These are phyloP conservation scores for Pseudozyma pruni DNA, from an alignment of 1,284 basidiomycete species.

Conservation along the genomic window DNA sequence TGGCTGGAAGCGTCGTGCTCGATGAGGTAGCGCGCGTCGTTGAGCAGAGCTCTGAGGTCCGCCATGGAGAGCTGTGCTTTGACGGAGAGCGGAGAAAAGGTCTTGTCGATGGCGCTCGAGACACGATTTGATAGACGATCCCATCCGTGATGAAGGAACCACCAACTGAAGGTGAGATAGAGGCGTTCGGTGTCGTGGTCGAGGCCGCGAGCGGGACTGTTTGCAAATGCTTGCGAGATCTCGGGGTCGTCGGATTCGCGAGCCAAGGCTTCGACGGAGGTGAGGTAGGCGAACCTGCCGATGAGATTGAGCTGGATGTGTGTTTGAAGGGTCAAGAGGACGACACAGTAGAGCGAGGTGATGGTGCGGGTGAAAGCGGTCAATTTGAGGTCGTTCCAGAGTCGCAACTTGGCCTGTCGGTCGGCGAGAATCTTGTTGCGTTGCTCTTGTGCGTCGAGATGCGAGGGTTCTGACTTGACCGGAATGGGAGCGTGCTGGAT, in stretches of 20 bases:
- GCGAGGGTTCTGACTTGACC: constrained; percentile 9
- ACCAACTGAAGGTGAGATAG: constrained; percentile 88
- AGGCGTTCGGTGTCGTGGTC: constrained; percentile 76
- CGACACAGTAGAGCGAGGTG: constrained; percentile 82
- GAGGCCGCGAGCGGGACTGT: constrained; percentile 23
- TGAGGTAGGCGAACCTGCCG: constrained; percentile 82
- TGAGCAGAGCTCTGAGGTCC: constrained; percentile 73
- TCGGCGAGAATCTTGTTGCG: constrained; percentile 37
- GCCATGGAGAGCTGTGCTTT: constrained; percentile 77
- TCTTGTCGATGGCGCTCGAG: constrained; percentile 78
- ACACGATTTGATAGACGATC: constrained; percentile 80
- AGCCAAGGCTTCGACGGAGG: constrained; percentile 74
- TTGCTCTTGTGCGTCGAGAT: constrained; percentile 39
- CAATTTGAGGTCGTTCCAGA: constrained; percentile 67
- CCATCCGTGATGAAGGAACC: constrained; percentile 89
- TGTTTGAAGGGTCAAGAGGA: constrained; percentile 82
- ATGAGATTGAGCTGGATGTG: constrained; percentile 84
- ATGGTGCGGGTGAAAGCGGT: constrained; percentile 82
- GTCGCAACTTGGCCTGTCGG: constrained; percentile 53
- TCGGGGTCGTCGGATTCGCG: constrained; percentile 17
- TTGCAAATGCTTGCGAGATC: constrained; percentile 1
- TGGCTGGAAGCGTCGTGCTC: constrained; percentile 16
- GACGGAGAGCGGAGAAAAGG: constrained; percentile 77
- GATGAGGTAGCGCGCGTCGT: constrained; percentile 31
- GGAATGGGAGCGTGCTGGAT: neutral